Evolutionary conservation across 805 yeast species (phyloP).

Genomic region (Clavispora fructus): DNA sequence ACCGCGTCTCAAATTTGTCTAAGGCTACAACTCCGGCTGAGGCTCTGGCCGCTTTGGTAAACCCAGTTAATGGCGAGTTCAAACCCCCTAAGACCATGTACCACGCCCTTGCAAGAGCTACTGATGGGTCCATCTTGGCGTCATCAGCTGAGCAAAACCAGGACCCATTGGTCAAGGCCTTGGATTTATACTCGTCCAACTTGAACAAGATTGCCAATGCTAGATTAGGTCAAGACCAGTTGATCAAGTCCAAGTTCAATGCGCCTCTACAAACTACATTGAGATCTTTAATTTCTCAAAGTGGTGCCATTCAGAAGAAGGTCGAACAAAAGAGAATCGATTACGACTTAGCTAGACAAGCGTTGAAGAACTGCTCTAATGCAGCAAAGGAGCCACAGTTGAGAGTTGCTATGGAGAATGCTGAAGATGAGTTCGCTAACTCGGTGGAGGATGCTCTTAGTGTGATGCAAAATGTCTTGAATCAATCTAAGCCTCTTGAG

Average conservation of each 20-base stretch:
- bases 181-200: constrained; percentile 62
- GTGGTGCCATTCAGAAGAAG: constrained; percentile 61
- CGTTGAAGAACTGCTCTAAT: constrained; percentile 35
- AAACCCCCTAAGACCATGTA: constrained; percentile 74
- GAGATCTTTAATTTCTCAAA: constrained; percentile 54
- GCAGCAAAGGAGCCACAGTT: constrained; percentile 62
- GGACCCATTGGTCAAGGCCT: constrained; percentile 54
- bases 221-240: constrained; percentile 74
- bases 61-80: constrained; percentile 37
- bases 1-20: constrained; percentile 61
- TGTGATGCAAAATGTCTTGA: constrained; percentile 75
- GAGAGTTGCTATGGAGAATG: constrained; percentile 71
- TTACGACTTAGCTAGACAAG: constrained; percentile 70
- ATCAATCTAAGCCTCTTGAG: constrained; percentile 61
- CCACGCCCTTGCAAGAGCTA: constrained; percentile 76
- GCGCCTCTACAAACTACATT: constrained; percentile 58
- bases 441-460: constrained; percentile 84
- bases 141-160: constrained; percentile 34
- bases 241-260: constrained; percentile 66
- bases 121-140: constrained; percentile 47
- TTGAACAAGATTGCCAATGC: constrained; percentile 77
- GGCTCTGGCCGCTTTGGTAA: constrained; percentile 66
- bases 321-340: constrained; percentile 75
- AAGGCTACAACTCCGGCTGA: constrained; percentile 75
- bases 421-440: constrained; percentile 86